Evolutionary conservation across 176 grass and related monocot genomes (phyloP).

Genomic region (Triticum monococcum): DNA sequence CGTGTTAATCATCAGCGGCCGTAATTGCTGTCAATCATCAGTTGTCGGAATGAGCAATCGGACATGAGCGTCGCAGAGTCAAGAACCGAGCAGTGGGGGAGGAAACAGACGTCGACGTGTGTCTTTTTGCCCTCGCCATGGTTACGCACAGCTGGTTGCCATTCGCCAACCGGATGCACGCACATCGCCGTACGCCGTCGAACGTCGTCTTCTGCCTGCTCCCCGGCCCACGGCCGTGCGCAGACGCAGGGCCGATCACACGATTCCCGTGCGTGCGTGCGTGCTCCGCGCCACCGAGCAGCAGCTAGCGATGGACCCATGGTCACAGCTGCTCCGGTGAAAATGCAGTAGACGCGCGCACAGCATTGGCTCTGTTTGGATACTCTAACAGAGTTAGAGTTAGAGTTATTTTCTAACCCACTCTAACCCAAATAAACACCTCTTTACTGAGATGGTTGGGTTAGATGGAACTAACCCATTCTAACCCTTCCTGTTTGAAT

Average conservation of each 20-base stretch:
- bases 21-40: too few relatives aligned
- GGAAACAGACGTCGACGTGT: background rate
- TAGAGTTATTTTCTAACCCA: too few relatives aligned
- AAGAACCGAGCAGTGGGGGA: background rate
- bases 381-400: too few relatives aligned
- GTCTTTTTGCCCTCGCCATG: background rate
- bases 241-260: background rate
- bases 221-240: background rate
- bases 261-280: background rate
- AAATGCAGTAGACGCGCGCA: background rate
- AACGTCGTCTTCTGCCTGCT: slow-evolving; percentile 5
- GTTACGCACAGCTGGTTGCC: slow-evolving; percentile 13
- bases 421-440: too few relatives aligned
- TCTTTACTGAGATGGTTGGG: too few relatives aligned
- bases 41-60: background rate
- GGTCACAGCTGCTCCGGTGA: background rate
- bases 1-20: too few relatives aligned
- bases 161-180: background rate
- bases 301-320: too few relatives aligned
- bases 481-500: too few relatives aligned
- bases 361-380: too few relatives aligned
- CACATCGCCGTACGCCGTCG: background rate
- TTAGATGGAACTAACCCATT: too few relatives aligned
- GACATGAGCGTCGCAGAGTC: background rate
- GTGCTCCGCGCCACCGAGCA: background rate